Evolutionary conservation across 1,139 yeast species (phyloP).

Genomic region (Zygosaccharomyces sapae): DNA sequence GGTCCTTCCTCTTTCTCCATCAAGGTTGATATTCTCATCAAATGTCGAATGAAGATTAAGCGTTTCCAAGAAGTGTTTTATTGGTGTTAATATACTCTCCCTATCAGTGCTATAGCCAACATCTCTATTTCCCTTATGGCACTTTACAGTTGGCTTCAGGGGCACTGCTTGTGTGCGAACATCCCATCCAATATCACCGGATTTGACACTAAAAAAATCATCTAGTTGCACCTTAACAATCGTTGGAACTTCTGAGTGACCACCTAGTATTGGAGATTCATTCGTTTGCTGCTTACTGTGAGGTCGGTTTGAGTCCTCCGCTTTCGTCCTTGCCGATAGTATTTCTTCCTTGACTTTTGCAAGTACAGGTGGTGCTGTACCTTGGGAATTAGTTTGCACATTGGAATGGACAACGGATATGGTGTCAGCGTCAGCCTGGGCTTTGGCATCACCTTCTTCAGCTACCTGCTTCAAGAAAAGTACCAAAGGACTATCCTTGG

Average conservation of each 20-base stretch:
- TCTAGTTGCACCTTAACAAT: not conserved
- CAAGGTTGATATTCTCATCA: not conserved
- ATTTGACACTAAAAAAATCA: not conserved
- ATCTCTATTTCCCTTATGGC: not conserved
- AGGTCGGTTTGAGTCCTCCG: no score
- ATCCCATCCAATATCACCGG: not conserved
- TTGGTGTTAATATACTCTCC: not conserved
- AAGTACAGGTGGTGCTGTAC: not conserved
- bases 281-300: not conserved
- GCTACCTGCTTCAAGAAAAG: slow-evolving; percentile 2
- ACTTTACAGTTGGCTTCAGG: not conserved
- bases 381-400: not conserved
- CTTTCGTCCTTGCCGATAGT: not conserved
- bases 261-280: not conserved
- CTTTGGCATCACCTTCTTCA: not conserved
- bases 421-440: not conserved
- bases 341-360: not conserved
- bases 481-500: slow-evolving; percentile 2
- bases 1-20: not conserved
- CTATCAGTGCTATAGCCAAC: not conserved
- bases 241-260: not conserved
- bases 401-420: no score
- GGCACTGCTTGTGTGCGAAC: not conserved
- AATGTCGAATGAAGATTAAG: not conserved
- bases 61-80: not conserved